Base-by-base conservation (phyloP, 2,329 filamentous ascomycete genomes). In the Thelonectria discophora region DNA sequence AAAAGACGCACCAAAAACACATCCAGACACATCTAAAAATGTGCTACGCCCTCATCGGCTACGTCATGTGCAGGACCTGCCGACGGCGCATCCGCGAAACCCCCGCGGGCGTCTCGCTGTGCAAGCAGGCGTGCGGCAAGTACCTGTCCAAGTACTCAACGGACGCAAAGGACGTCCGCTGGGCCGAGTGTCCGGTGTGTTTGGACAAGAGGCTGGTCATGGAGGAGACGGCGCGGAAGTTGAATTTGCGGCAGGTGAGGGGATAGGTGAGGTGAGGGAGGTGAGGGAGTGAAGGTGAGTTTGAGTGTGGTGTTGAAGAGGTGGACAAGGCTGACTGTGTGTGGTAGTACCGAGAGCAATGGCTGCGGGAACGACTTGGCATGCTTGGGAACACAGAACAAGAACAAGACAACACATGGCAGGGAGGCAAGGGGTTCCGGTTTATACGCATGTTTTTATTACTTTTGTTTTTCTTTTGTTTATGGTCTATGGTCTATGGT, bases 151-250 rank as follows among this genome's bases (percentile, higher is more conserved):
- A 66, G 17, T 72, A 70, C n/a, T 59, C 53, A 21, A 61, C 64
- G 40, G 64, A 65, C 12, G 64, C 72, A 4, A 24, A 24, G 24
- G 24, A 24, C 24, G 24, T 24, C 4, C 24, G 24, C 32, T 52
- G 61, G 37, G 68, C 65, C 58, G 69, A 73, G 62, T 72, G 70
- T 51, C 60, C 57, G 34, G 70, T 72, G 17, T 72, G 70, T 24
- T 58, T 61, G 34, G 61, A 68, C 10, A 65, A 64, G 52, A 64
- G 65, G 34, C 66, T 67, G 48, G 63, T 64, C 60, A 67, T 69
- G 45, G 65, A 50, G 49, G 62, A 63, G 21, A 48, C 71, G 55
- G 64, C 65, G 5, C 55, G 46, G 56, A 62, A 59, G 60, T 64
- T 72, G 32, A 72, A 69, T 50, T 62, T 50, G 3, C 17, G 18